These are phyloP conservation scores for Begonia masoniana DNA, from an alignment of 306 rosid genomes.

Conservation along the genomic window DNA sequence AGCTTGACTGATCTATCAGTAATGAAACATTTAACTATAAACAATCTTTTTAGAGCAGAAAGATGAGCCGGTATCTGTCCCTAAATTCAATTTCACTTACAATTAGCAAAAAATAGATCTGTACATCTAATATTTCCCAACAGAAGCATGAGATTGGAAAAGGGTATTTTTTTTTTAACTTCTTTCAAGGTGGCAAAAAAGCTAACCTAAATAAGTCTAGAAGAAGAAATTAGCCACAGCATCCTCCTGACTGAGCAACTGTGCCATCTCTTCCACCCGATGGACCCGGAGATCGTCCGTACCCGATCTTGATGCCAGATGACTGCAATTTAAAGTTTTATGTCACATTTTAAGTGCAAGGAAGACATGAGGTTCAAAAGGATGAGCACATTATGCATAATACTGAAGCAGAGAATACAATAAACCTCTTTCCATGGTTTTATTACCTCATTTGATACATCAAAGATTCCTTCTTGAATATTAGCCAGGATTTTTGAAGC, in stretches of 20 bases:
- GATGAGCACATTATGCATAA: background rate
- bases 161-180: too few relatives aligned
- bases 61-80: too few relatives aligned
- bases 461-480: conserved; percentile 94
- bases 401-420: background rate
- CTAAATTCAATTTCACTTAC: too few relatives aligned
- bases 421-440: conserved; percentile 10
- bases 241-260: background rate
- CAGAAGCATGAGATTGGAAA: too few relatives aligned
- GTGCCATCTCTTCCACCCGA: background rate
- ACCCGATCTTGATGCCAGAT: background rate
- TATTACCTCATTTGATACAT: conserved; percentile 88
- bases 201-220: too few relatives aligned
- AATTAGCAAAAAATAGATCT: too few relatives aligned
- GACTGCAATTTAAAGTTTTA: background rate
- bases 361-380: background rate
- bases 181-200: too few relatives aligned
- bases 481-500: conserved; percentile 91
- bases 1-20: too few relatives aligned
- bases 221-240: background rate
- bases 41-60: too few relatives aligned
- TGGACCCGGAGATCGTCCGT: background rate
- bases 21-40: too few relatives aligned
- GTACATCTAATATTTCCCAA: too few relatives aligned
- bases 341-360: background rate